Percentiles rank a stretch among this genome's conserved stretches.
Evolutionary conservation across 2,329 filamentous ascomycete species (phyloP).

Genomic region (Harringtonia lauricola): DNA sequence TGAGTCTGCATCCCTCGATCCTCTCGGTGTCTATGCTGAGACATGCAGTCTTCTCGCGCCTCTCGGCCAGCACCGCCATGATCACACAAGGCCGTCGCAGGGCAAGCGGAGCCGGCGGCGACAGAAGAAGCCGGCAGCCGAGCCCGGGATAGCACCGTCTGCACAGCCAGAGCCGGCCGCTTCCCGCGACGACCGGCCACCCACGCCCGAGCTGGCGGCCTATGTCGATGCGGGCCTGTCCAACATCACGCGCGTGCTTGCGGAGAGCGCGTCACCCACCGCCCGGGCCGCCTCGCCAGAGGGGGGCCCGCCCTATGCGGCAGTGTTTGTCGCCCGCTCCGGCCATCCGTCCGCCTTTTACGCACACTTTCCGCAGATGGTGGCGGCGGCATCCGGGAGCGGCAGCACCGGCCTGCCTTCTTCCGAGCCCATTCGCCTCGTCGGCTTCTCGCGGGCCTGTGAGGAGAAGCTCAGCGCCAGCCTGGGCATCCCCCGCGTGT

Average conservation of each 20-base stretch:
- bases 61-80: conserved; percentile 48
- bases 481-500: conserved; percentile 52
- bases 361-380: conserved; percentile 43
- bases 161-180: neutral
- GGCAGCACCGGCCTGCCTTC: neutral
- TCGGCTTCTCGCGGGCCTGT: conserved; percentile 50
- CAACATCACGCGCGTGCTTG: conserved; percentile 48
- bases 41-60: conserved; percentile 46
- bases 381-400: conserved; percentile 27
- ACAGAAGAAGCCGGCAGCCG: conserved; percentile 28
- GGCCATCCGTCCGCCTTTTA: conserved; percentile 47
- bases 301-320: conserved; percentile 27
- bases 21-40: neutral
- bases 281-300: neutral
- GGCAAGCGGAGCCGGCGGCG: conserved; percentile 37
- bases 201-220: conserved; percentile 39
- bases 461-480: conserved; percentile 45
- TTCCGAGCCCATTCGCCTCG: conserved; percentile 35
- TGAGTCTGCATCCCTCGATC: conserved; percentile 22
- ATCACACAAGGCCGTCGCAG: conserved; percentile 43
- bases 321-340: conserved; percentile 47
- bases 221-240: conserved; percentile 56
- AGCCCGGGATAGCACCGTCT: neutral
- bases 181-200: conserved; percentile 16
- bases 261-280: conserved; percentile 18